Evolutionary conservation across 1,284 basidiomycete genomes (phyloP), one percentile per base, ranked within the genome.

Genomic region (Ceratobasidium sp.): DNA sequence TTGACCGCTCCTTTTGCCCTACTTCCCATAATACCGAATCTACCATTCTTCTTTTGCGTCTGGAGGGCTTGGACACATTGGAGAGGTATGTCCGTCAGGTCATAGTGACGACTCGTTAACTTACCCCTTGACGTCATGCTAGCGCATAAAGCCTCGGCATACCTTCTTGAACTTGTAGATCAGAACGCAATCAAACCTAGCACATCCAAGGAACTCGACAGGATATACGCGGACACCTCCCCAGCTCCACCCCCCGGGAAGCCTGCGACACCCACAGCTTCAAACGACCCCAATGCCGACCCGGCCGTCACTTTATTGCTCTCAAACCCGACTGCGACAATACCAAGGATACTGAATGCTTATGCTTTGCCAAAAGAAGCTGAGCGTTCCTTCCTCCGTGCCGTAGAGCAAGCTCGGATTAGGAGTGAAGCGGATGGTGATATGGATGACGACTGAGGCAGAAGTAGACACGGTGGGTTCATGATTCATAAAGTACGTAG

Each of bases 21-120:
- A 69, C 87, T 95, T 80, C 93, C 94, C 16, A 84, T 95, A 76
- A 90, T 95, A 83, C 93, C 93, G 38, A 95, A 95, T 83, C 84
- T 95, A 35, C 93, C 93, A 0, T 92, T 95, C 83, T 94, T 95
- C 86, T 95, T 93, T 84, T 94, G 93, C 81, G 88, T 88, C 1
- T 95, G 94, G 93, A 87, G 93, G 66, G 90, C 92, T 62, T 95
- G 93, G 93, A 92, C 91, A 62, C 93, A 94, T 83, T 94, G 91
- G 82, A 89, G 87, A 88, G 93, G 93, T 92, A 75, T 77, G 85
- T 55, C 14, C 20, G 18, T 33, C 55, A 27, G 30, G 12, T 14
- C 5, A 30, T 23, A 23, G 27, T 57, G 5, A 30, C 18, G 16
- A 52, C 50, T 20, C 18, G 50, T 18, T 20, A 52, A 27, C 64